Percentiles rank a stretch among this genome's conserved stretches.
phyloP scores from a whole-genome alignment of 768 basidiomycete species.

The Rhodosporidiobolus odoratus region DNA sequence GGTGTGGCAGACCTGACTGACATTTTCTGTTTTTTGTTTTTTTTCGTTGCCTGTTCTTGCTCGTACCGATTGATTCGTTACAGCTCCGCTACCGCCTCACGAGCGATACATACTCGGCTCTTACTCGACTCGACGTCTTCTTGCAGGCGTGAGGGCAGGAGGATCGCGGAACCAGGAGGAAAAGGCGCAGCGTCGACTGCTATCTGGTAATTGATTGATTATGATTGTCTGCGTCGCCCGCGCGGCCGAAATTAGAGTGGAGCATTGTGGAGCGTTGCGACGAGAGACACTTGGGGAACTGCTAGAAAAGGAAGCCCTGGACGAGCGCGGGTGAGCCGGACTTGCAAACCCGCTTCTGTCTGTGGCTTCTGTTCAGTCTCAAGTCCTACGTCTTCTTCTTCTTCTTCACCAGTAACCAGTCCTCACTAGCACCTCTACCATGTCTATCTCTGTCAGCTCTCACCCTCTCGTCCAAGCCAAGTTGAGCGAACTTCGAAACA shows the following conservation, averaged over 20 bases:
- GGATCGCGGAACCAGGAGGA: background rate
- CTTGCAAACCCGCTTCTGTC: background rate
- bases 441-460: slow-evolving; percentile 5
- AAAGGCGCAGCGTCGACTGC: too few relatives aligned
- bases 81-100: slow-evolving; percentile 77
- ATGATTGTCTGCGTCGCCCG: too few relatives aligned
- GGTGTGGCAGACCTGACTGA: too few relatives aligned
- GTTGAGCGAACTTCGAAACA: slow-evolving; percentile 34
- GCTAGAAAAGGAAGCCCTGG: too few relatives aligned
- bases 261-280: too few relatives aligned
- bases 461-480: slow-evolving; percentile 36
- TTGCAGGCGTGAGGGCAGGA: slow-evolving; percentile 19
- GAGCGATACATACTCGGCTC: slow-evolving; percentile 80
- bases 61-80: background rate
- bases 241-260: too few relatives aligned
- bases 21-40: background rate
- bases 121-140: slow-evolving; percentile 72
- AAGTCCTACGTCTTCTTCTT: background rate
- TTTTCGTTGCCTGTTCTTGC: background rate
- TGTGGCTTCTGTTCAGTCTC: background rate
- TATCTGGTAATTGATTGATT: too few relatives aligned
- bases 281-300: too few relatives aligned
- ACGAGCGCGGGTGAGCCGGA: too few relatives aligned
- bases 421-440: background rate
- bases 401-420: background rate